Conservation (phyloP, 2,329 filamentous ascomycete species). For the Aureobasidium leucospermi region DNA sequence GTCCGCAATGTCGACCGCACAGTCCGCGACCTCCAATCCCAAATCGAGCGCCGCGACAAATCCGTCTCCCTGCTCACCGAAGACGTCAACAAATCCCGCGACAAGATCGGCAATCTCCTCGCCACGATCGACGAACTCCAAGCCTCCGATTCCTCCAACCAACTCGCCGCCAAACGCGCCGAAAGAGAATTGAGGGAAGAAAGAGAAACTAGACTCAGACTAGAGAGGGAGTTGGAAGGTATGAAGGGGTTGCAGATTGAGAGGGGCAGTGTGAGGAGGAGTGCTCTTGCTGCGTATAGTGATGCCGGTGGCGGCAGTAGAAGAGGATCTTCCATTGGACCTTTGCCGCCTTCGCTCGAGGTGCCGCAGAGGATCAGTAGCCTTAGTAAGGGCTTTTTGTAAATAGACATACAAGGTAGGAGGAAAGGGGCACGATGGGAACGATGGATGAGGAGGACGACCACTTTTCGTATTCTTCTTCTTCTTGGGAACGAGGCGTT, state of each 20-base stretch:
- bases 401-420: constrained; percentile 17
- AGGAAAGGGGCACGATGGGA: neutral
- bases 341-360: constrained; percentile 26
- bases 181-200: constrained; percentile 89
- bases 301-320: constrained; percentile 37
- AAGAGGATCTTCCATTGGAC: constrained; percentile 36
- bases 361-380: constrained; percentile 36
- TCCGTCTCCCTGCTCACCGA: constrained; percentile 71
- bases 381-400: constrained; percentile 45
- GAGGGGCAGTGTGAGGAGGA: constrained; percentile 34
- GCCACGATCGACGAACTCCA: constrained; percentile 91
- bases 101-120: constrained; percentile 85
- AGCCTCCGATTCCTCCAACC: constrained; percentile 71
- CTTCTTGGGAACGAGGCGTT: neutral
- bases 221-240: constrained; percentile 84
- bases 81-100: constrained; percentile 75
- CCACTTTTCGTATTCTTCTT: neutral
- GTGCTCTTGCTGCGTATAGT: constrained; percentile 31
- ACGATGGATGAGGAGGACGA: neutral
- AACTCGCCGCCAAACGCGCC: constrained; percentile 74
- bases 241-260: constrained; percentile 68
- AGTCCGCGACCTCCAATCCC: constrained; percentile 84
- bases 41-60: constrained; percentile 91
- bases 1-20: constrained; percentile 88
- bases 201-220: constrained; percentile 66